These are phyloP conservation scores for Nigrospora osmanthi DNA, from an alignment of 2,329 filamentous ascomycete genomes.

Conservation along the genomic window DNA sequence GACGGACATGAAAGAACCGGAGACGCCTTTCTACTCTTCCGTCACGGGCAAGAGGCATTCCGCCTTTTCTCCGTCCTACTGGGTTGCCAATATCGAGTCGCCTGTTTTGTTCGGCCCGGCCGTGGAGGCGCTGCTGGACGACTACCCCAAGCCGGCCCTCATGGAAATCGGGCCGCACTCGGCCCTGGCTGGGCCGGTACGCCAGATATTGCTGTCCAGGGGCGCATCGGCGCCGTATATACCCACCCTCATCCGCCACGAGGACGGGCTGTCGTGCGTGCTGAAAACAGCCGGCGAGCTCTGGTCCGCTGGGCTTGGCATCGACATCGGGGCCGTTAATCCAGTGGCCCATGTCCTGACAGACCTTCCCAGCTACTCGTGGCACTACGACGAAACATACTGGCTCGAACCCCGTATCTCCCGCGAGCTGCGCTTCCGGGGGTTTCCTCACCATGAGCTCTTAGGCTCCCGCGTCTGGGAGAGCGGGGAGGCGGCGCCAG, in stretches of 20 bases:
- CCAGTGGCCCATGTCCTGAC: neutral
- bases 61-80: neutral
- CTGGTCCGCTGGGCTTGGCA: no score
- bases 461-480: neutral
- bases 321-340: slow-evolving; percentile 4
- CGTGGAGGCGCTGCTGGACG: neutral
- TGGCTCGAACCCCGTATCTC: neutral
- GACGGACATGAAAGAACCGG: neutral
- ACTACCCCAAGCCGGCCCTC: slow-evolving; percentile 3
- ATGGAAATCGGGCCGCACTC: neutral
- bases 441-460: neutral
- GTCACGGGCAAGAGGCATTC: neutral
- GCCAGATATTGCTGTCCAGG: neutral
- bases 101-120: slow-evolving; percentile 1
- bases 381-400: neutral
- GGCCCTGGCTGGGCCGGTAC: neutral
- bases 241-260: neutral
- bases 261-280: neutral
- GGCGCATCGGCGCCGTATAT: neutral
- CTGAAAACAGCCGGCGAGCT: neutral
- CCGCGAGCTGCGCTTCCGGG: neutral
- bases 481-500: neutral
- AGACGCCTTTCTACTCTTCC: neutral
- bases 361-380: neutral
- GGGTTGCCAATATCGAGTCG: slow-evolving; percentile 1